phyloP scores from a whole-genome alignment of 805 yeast genomes.

The Candida yuanshanica region DNA sequence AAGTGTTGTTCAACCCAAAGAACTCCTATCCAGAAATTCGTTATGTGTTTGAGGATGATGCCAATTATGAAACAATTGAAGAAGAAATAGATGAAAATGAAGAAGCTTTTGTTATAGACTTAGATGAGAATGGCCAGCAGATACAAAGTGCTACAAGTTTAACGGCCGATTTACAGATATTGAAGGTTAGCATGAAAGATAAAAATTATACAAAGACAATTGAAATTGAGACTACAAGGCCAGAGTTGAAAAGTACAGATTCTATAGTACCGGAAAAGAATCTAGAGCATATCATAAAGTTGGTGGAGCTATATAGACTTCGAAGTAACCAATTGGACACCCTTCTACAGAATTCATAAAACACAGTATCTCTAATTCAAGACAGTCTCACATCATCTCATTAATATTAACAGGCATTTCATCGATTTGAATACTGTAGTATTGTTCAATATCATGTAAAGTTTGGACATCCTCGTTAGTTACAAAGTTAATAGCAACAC shows the following conservation, averaged over 20 bases:
- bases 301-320: constrained; percentile 15
- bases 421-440: constrained; percentile 67
- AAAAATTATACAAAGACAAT: constrained; percentile 20
- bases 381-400: constrained; percentile 29
- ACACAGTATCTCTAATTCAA: background rate
- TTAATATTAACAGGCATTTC: constrained; percentile 77
- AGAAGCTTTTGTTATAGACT: constrained; percentile 20
- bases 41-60: constrained; percentile 24
- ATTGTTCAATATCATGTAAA: constrained; percentile 69
- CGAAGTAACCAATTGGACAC: constrained; percentile 17
- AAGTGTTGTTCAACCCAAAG: background rate
- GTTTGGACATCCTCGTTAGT: constrained; percentile 71
- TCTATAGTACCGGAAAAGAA: constrained; percentile 8
- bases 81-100: constrained; percentile 9
- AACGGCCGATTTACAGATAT: constrained; percentile 16
- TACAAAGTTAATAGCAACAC: constrained; percentile 93
- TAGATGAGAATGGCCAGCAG: constrained; percentile 16
- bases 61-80: constrained; percentile 13
- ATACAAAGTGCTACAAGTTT: constrained; percentile 11
- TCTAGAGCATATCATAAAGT: constrained; percentile 11
- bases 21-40: constrained; percentile 22
- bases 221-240: constrained; percentile 19
- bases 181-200: constrained; percentile 16
- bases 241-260: constrained; percentile 9
- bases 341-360: background rate